Percentiles rank a stretch among this genome's conserved stretches.
Conservation (phyloP, 345 rosid species). For the Jatropha curcas region DNA sequence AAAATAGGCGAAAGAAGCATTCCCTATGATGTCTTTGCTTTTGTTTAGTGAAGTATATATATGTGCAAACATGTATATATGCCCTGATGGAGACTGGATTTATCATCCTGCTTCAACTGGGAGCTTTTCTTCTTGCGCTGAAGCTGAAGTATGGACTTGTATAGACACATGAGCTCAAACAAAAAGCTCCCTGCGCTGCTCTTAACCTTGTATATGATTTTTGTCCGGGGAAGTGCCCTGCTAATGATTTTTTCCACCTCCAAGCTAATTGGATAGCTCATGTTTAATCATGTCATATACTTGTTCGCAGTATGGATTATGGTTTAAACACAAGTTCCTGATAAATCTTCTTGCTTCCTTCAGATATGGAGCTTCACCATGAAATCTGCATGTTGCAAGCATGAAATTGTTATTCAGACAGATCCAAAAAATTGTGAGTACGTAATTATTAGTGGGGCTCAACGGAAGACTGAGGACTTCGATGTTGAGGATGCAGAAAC, state of each 20-base stretch:
- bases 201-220: background rate
- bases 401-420: slow-evolving; percentile 89
- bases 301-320: background rate
- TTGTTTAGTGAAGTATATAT: background rate
- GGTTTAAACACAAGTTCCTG: background rate
- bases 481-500: slow-evolving; percentile 95
- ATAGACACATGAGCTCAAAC: background rate
- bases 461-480: slow-evolving; percentile 74
- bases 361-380: slow-evolving; percentile 98
- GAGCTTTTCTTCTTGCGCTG: background rate
- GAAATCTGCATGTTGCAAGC: slow-evolving; percentile 95
- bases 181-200: background rate
- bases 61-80: background rate
- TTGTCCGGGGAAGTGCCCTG: background rate
- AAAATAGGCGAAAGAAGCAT: background rate
- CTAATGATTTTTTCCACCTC: background rate
- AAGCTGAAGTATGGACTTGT: background rate
- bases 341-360: slow-evolving; percentile 22
- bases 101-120: background rate
- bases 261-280: background rate
- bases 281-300: background rate
- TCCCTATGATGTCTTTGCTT: background rate
- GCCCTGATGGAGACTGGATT: background rate
- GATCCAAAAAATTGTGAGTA: slow-evolving; percentile 97
- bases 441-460: slow-evolving; percentile 88